A percentile compares a stretch with the other conserved stretches of the same genome.
Conservation (phyloP, 2,329 filamentous ascomycete genomes). For the Bipolaris bicolor region DNA sequence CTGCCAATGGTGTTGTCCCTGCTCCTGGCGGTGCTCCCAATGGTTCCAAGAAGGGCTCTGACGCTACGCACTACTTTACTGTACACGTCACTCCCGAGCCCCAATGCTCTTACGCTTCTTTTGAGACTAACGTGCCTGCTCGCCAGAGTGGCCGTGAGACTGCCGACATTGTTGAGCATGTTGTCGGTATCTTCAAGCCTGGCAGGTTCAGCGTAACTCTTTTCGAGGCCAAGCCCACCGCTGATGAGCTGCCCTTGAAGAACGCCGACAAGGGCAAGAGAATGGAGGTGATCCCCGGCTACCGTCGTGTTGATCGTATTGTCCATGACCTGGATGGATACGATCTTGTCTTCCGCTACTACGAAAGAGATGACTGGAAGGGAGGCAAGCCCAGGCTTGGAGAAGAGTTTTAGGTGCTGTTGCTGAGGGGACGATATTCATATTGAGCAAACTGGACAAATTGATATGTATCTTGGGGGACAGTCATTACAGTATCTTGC, state of each 20-base stretch:
- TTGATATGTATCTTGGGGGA: slow-evolving; percentile 2
- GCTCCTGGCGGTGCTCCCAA: slow-evolving; percentile 63
- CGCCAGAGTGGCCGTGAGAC: slow-evolving; percentile 87
- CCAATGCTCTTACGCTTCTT: slow-evolving; percentile 95
- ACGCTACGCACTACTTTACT: slow-evolving; percentile 82
- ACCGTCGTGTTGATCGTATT: slow-evolving; percentile 88
- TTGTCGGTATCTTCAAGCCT: slow-evolving; percentile 94
- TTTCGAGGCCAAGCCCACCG: slow-evolving; percentile 80
- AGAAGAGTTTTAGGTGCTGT: slow-evolving; percentile 46
- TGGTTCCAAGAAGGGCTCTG: slow-evolving; percentile 49
- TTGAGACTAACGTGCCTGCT: slow-evolving; percentile 96
- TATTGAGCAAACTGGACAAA: background rate
- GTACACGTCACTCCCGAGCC: slow-evolving; percentile 98
- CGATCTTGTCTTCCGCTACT: slow-evolving; percentile 95
- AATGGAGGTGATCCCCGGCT: slow-evolving; percentile 83
- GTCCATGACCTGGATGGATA: slow-evolving; percentile 98
- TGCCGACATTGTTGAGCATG: slow-evolving; percentile 88
- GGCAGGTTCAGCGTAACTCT: slow-evolving; percentile 97
- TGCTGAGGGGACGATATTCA: background rate
- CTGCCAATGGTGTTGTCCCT: slow-evolving; percentile 93
- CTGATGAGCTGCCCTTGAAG: slow-evolving; percentile 49
- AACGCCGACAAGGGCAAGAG: slow-evolving; percentile 52
- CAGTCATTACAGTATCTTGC: slow-evolving; percentile 11
- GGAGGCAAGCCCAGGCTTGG: slow-evolving; percentile 68
- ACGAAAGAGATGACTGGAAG: slow-evolving; percentile 85